phyloP scores from a whole-genome alignment of 2,329 filamentous ascomycete genomes.

The Colletotrichum cereale region DNA sequence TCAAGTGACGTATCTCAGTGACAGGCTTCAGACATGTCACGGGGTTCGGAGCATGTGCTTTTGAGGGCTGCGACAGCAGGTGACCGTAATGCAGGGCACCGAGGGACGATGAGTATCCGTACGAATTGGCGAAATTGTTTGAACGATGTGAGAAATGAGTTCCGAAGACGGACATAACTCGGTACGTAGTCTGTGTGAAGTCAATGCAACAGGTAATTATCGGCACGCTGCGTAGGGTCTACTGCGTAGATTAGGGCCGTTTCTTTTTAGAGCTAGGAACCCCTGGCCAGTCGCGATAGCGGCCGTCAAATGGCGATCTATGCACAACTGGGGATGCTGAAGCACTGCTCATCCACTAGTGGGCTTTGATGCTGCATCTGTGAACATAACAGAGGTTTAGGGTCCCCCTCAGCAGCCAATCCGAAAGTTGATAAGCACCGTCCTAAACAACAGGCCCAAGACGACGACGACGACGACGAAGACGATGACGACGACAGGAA shows the following conservation, averaged over 20 bases:
- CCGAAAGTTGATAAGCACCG: neutral
- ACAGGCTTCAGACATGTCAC: neutral
- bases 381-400: neutral
- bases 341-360: neutral
- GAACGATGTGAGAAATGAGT: constrained; percentile 21
- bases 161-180: constrained; percentile 3
- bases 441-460: neutral
- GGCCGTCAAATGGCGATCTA: constrained; percentile 25
- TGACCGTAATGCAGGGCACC: constrained; percentile 5
- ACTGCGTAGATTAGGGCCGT: constrained; percentile 39
- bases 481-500: neutral
- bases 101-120: neutral
- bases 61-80: constrained; percentile 3
- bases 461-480: constrained; percentile 10
- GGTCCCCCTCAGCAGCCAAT: neutral
- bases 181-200: constrained; percentile 14
- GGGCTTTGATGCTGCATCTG: constrained; percentile 1
- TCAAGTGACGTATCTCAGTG: neutral
- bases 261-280: constrained; percentile 22
- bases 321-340: constrained; percentile 18
- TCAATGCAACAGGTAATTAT: constrained; percentile 11
- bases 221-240: constrained; percentile 25
- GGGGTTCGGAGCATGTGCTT: neutral
- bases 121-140: neutral
- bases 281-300: constrained; percentile 19